A percentile compares a stretch with the other conserved stretches of the same genome.
These are phyloP conservation scores for Calonectria honghensis DNA, from an alignment of 2,329 filamentous ascomycete species.

Conservation along the genomic window DNA sequence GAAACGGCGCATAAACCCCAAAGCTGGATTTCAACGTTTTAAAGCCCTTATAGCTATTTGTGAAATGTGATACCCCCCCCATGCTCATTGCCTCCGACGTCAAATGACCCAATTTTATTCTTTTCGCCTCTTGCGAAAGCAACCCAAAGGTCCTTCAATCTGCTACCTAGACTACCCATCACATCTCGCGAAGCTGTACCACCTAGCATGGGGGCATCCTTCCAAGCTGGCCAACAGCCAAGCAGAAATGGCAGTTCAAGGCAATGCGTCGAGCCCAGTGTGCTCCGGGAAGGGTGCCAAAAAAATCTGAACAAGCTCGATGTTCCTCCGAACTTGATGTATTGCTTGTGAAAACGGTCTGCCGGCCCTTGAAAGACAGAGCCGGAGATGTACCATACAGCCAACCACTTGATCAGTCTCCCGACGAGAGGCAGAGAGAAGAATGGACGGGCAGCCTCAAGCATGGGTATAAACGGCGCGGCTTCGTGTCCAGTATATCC, in stretches of 20 bases:
- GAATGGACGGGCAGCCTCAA: background rate
- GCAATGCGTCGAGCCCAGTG: background rate
- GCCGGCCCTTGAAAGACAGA: background rate
- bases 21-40: background rate
- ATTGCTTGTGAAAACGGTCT: background rate
- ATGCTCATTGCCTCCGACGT: background rate
- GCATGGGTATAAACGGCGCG: background rate
- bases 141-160: background rate
- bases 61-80: background rate
- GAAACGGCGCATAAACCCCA: no score
- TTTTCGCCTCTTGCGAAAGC: background rate
- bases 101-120: background rate
- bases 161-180: background rate
- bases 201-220: background rate
- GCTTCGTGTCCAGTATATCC: background rate
- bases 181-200: background rate
- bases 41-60: background rate
- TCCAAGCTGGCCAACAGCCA: background rate
- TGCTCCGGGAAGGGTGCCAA: background rate
- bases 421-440: background rate
- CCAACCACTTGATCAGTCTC: background rate
- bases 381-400: background rate
- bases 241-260: background rate
- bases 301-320: background rate
- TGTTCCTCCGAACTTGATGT: background rate